These are phyloP conservation scores for Dactylellina haptotyla DNA, from an alignment of 2,329 filamentous ascomycete species.

Conservation along the genomic window DNA sequence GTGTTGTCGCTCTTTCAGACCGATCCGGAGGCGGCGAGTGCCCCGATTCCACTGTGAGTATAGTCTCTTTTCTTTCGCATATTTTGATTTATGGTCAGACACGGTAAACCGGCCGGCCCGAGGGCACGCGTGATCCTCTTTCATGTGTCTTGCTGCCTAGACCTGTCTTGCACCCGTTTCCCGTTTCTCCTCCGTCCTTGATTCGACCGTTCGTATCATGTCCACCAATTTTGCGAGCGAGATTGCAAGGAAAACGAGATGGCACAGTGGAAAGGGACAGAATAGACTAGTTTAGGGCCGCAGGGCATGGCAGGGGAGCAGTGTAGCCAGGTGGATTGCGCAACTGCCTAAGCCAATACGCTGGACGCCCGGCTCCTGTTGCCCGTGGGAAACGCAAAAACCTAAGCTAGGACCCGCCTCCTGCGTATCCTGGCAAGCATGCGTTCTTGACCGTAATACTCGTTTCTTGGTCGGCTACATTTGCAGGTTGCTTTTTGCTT, in stretches of 20 bases:
- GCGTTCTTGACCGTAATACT: background rate
- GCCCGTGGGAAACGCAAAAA: background rate
- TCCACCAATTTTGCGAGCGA: background rate
- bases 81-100: conserved; percentile 2
- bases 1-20: conserved; percentile 82
- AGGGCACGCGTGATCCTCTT: background rate
- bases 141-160: conserved; percentile 28
- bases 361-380: background rate
- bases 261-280: too few species aligned
- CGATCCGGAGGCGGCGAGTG: conserved; percentile 76
- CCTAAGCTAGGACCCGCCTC: background rate
- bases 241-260: too few species aligned
- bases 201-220: background rate
- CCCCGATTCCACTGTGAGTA: conserved; percentile 76
- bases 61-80: conserved; percentile 1
- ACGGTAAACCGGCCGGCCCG: conserved; percentile 11
- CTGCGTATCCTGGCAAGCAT: background rate
- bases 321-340: too few species aligned
- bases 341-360: background rate
- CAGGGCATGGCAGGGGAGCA: too few species aligned
- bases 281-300: conserved; percentile 19
- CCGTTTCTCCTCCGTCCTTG: background rate
- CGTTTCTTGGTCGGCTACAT: conserved; percentile 17
- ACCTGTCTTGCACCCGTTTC: conserved; percentile 1
- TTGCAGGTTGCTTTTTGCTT: conserved; percentile 20